Conservation (phyloP, 495 filamentous ascomycete genomes). For the Neurospora terricola region DNA sequence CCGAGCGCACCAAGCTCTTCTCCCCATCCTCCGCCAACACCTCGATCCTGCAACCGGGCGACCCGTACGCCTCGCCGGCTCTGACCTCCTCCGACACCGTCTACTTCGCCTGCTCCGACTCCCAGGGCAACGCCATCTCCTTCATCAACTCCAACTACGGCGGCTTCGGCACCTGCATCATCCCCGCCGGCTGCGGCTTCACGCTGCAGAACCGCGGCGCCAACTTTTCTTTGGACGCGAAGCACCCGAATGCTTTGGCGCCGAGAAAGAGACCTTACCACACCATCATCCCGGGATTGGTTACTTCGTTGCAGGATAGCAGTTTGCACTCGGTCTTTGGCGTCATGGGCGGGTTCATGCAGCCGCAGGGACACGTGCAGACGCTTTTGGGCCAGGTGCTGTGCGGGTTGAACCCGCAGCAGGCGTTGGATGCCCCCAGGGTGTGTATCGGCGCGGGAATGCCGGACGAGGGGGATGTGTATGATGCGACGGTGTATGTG, state of each 20-base stretch:
- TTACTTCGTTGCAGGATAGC: constrained; percentile 64
- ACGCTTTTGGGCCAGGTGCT: constrained; percentile 84
- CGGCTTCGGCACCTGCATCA: constrained; percentile 81
- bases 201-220: constrained; percentile 90
- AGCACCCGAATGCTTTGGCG: constrained; percentile 69
- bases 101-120: constrained; percentile 80
- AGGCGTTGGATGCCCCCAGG: constrained; percentile 81
- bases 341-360: constrained; percentile 99
- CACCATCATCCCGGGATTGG: constrained; percentile 90
- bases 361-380: constrained; percentile 95
- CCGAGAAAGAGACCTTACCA: constrained; percentile 91
- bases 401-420: constrained; percentile 77
- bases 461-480: constrained; percentile 35
- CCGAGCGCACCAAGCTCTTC: constrained; percentile 31
- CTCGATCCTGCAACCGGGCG: constrained; percentile 39
- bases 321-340: constrained; percentile 78
- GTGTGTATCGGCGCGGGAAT: constrained; percentile 70
- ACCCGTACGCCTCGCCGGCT: constrained; percentile 44
- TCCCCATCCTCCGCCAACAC: constrained; percentile 14
- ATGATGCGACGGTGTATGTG: constrained; percentile 49
- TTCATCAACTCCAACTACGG: constrained; percentile 96
- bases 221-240: constrained; percentile 57
- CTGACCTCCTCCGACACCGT: constrained; percentile 77
- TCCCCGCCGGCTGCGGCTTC: constrained; percentile 78
- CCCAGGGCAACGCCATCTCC: constrained; percentile 74